A percentile compares a stretch with the other conserved stretches of the same genome.
Conservation (phyloP, 192 early-diverging fungal species). For the Diversispora eburnea region DNA sequence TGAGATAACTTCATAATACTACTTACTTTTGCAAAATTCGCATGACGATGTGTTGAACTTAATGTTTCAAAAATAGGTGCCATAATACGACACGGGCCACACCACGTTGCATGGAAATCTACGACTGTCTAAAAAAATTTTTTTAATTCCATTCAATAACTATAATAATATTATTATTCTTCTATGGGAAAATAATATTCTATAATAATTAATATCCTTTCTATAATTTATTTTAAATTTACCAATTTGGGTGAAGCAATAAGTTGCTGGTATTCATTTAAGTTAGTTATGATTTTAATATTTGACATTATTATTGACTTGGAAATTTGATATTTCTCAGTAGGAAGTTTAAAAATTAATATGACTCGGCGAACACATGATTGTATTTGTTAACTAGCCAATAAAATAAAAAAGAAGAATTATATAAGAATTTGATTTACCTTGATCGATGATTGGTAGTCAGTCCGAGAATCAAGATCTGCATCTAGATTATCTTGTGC, state of each 20-base stretch:
- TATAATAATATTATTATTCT: background rate
- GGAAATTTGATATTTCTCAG: background rate
- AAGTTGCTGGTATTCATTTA: background rate
- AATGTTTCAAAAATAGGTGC: conserved; percentile 51
- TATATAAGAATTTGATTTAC: too few species aligned
- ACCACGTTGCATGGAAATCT: conserved; percentile 51
- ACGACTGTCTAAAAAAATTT: conserved; percentile 45
- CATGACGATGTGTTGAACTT: conserved; percentile 45
- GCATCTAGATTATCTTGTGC: too few species aligned
- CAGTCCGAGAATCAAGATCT: too few species aligned
- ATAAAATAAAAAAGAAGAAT: too few species aligned
- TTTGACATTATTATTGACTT: conserved; percentile 7
- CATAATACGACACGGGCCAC: conserved; percentile 53
- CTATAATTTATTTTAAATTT: background rate
- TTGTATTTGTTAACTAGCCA: too few species aligned
- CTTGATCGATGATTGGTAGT: too few species aligned
- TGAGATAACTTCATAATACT: background rate
- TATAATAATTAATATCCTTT: background rate
- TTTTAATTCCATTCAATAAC: background rate
- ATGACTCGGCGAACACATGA: too few species aligned
- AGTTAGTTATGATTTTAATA: conserved; percentile 7
- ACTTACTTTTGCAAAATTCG: conserved; percentile 49
- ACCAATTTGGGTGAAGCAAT: conserved; percentile 24
- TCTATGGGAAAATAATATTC: too few species aligned
- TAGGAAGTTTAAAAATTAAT: too few species aligned